Evolutionary conservation across 257 asterid genomes (phyloP).

Genomic region (Lavandula angustifolia): DNA sequence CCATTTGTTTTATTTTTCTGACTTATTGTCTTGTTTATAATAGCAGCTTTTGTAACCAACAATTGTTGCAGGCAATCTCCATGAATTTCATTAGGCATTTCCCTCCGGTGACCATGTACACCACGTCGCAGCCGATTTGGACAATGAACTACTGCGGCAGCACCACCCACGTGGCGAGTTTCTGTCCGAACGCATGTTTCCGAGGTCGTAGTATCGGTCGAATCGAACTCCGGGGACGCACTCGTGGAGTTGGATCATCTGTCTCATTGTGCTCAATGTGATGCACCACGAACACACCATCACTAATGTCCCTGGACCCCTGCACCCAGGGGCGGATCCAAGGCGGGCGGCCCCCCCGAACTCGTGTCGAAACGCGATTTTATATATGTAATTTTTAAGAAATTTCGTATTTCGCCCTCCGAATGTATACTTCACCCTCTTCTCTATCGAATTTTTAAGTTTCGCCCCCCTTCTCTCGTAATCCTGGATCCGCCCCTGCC

Average conservation of each 20-base stretch:
- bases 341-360: too few species aligned
- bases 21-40: too few species aligned
- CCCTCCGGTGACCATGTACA: conserved; percentile 84
- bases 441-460: too few species aligned
- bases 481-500: too few species aligned
- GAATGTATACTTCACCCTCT: too few species aligned
- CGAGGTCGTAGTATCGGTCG: conserved; percentile 60
- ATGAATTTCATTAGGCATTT: conserved; percentile 63
- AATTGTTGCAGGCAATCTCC: conserved; percentile 61
- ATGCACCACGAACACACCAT: conserved; percentile 60
- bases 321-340: conserved; percentile 1
- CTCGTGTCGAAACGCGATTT: neutral
- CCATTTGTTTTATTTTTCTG: too few species aligned
- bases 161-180: conserved; percentile 62
- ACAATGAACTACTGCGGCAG: conserved; percentile 75
- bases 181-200: conserved; percentile 57
- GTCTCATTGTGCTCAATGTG: conserved; percentile 73
- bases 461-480: too few species aligned
- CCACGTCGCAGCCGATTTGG: conserved; percentile 70
- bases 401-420: too few species aligned
- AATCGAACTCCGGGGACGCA: conserved; percentile 64
- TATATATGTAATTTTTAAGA: neutral
- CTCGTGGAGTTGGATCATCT: conserved; percentile 71
- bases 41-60: too few species aligned
- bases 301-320: conserved; percentile 70